Evolutionary conservation across 768 basidiomycete genomes (phyloP).

Genomic region (Pisolithus sp.): DNA sequence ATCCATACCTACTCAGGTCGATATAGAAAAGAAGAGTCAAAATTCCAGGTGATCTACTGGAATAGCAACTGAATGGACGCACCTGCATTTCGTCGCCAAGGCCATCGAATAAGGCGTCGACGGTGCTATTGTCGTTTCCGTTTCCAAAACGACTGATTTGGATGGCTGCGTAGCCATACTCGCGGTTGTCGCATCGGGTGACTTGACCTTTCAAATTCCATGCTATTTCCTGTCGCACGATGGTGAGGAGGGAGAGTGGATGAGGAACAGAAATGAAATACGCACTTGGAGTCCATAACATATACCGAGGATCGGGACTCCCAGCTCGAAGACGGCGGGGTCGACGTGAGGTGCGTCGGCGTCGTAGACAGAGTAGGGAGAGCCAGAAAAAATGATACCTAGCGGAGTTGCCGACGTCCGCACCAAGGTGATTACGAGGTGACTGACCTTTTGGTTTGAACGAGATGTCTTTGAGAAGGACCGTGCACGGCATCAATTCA

Average conservation of each 20-base stretch:
- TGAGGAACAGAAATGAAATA: neutral
- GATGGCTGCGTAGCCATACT: slow-evolving; percentile 90
- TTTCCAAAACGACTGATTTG: slow-evolving; percentile 59
- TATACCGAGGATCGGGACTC: slow-evolving; percentile 90
- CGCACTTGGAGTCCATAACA: slow-evolving; percentile 93
- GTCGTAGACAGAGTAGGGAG: slow-evolving; percentile 97
- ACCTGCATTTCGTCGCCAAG: slow-evolving; percentile 90
- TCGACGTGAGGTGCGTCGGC: slow-evolving; percentile 89
- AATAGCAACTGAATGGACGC: slow-evolving; percentile 8
- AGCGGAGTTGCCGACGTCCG: neutral
- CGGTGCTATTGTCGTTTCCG: slow-evolving; percentile 33
- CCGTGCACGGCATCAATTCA: slow-evolving; percentile 95
- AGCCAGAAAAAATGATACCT: slow-evolving; percentile 97
- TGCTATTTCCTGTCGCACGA: slow-evolving; percentile 73
- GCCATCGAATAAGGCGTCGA: slow-evolving; percentile 78
- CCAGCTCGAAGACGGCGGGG: slow-evolving; percentile 83
- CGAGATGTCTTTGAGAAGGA: slow-evolving; percentile 75
- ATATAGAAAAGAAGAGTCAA: neutral
- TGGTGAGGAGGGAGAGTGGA: neutral
- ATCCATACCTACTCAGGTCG: slow-evolving; percentile 81
- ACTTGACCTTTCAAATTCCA: slow-evolving; percentile 83
- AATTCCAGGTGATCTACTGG: neutral
- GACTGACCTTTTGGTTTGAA: slow-evolving; percentile 85
- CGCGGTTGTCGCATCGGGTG: slow-evolving; percentile 81
- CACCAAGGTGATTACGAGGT: neutral